These are phyloP conservation scores for Sporopachydermia lactativora DNA, from an alignment of 805 yeast genomes.

Conservation along the genomic window DNA sequence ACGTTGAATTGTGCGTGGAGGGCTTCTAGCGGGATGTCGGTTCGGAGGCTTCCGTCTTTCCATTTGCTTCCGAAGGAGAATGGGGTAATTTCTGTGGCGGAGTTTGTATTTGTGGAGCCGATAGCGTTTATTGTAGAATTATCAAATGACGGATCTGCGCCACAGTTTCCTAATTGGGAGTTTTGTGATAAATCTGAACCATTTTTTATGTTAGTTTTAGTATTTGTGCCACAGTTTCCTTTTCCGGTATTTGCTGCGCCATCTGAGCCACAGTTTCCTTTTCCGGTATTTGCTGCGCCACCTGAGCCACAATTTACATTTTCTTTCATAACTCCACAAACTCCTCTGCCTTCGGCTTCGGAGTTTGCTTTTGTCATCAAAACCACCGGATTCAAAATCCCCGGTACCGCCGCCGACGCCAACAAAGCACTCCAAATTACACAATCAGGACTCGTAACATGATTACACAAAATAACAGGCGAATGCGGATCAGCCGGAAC, in stretches of 20 bases:
- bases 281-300: too few species aligned
- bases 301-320: too few species aligned
- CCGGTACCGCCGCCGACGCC: conserved; percentile 78
- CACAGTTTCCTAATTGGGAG: too few species aligned
- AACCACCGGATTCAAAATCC: conserved; percentile 66
- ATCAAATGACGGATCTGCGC: too few species aligned
- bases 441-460: conserved; percentile 66
- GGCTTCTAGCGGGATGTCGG: conserved; percentile 66
- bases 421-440: conserved; percentile 68
- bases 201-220: too few species aligned
- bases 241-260: too few species aligned
- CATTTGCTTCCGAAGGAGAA: conserved; percentile 63
- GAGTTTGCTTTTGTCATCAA: conserved; percentile 48
- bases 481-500: conserved; percentile 76
- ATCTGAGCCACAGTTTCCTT: too few species aligned
- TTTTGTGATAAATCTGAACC: too few species aligned
- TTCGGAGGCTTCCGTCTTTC: conserved; percentile 68
- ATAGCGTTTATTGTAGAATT: too few species aligned
- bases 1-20: conserved; percentile 64
- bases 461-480: conserved; percentile 66
- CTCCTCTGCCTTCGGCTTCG: conserved; percentile 16
- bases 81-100: conserved; percentile 44
- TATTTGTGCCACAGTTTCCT: too few species aligned
- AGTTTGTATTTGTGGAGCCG: conserved; percentile 15
- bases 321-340: too few species aligned